Evolutionary conservation across 1,139 yeast species (phyloP), one percentile per base, ranked within the genome.

Genomic region (Neolecta irregularis): DNA sequence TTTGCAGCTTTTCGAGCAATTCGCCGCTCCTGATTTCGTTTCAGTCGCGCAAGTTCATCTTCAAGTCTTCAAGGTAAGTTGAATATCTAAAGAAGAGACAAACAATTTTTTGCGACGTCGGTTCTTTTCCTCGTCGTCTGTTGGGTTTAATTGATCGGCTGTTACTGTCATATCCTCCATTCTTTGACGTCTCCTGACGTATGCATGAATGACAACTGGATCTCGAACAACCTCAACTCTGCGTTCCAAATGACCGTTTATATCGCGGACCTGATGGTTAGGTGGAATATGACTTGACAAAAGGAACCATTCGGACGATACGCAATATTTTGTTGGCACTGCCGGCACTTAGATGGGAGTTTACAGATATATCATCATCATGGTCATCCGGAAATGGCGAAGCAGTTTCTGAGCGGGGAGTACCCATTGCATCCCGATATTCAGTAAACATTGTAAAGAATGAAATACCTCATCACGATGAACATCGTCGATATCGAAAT

Each of bases 111-210:
- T 71, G 45, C 80, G 70, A 47, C 81, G 71, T 54, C 69, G 69
- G 54, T 85, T 85, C 47, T 74, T 72, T 49, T 83, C 94, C 39
- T 76, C 83, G 45, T 81, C 93, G 49, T 78, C 77, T 2, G 93
- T 78, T 2, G 92, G 77, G 21, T 72, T 69, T 24, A 79, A 68
- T 33, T 74, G 76, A 39, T 77, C 88, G 18, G 36, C 11, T 21
- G 32, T 69, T 31, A 72, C 26, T 21, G 34, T 32, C 9, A 31
- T 72, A 36, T 61, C 91, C 48, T 81, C 92, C 35, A 76, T 61
- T 48, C 69, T 71, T 52, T 79, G 83, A 56, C 83, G 75, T 30
- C 81, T 70, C 47, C 69, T 72, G 42, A 85, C 65, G 53, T 88
- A 88, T 2, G 94, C 88, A 37, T 77, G 74, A 40, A 88, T 88